These are phyloP conservation scores for Rhizopogon roseolus DNA, from an alignment of 768 basidiomycete species.

Conservation along the genomic window DNA sequence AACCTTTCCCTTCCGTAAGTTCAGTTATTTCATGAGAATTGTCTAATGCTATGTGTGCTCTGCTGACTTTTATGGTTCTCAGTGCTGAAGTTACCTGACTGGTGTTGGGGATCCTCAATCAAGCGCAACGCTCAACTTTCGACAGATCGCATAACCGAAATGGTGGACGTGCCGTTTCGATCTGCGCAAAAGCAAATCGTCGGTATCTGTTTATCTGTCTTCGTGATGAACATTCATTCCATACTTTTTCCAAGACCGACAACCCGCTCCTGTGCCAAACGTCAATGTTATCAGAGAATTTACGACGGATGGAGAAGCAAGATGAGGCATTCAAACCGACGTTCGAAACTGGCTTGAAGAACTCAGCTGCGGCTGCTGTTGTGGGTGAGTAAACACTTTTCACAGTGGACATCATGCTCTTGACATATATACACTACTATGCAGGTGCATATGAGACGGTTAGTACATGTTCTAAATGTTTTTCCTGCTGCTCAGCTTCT, in stretches of 20 bases:
- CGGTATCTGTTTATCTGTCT: neutral
- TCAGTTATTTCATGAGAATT: neutral
- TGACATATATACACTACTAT: too few species aligned
- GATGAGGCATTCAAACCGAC: constrained; percentile 1
- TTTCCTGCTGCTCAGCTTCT: too few species aligned
- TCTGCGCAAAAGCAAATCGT: constrained; percentile 25
- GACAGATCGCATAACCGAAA: neutral
- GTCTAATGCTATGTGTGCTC: constrained; percentile 3
- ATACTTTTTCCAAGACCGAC: too few species aligned
- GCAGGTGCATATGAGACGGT: too few species aligned
- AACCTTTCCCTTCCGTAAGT: constrained; percentile 11
- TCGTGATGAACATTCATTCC: too few species aligned
- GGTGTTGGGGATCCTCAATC: too few species aligned
- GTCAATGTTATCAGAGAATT: constrained; percentile 8
- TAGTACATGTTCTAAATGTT: too few species aligned
- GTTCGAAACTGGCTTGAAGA: constrained; percentile 7
- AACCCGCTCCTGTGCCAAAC: neutral
- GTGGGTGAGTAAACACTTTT: constrained; percentile 1
- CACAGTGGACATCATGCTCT: too few species aligned
- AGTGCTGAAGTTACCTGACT: too few species aligned
- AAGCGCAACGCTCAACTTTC: constrained; percentile 21
- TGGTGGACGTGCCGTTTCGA: constrained; percentile 16
- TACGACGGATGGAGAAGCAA: constrained; percentile 10
- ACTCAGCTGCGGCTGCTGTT: constrained; percentile 6
- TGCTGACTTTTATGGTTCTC: constrained; percentile 35